These are phyloP conservation scores for Emiliania huxleyi DNA, from an alignment of 78 protist species.

Conservation along the genomic window DNA sequence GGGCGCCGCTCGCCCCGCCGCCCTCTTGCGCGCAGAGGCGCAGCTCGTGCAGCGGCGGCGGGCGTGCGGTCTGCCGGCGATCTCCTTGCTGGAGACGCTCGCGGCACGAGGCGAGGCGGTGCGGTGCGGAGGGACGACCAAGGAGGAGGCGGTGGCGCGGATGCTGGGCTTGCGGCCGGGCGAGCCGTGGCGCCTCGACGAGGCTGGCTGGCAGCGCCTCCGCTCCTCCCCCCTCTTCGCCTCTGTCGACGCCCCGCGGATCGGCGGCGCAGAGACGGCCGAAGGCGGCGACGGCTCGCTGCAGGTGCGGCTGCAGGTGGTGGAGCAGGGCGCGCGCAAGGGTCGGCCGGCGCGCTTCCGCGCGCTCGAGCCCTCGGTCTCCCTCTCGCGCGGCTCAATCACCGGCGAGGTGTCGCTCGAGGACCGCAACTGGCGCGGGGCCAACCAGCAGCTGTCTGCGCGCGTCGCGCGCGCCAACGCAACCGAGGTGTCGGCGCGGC, in stretches of 20 bases:
- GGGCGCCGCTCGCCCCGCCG: not conserved
- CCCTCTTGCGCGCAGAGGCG: not conserved
- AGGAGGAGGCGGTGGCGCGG: not conserved
- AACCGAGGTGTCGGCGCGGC: not conserved
- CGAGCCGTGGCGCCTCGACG: not conserved
- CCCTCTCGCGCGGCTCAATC: not conserved
- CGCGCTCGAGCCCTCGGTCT: not conserved
- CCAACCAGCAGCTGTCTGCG: not conserved
- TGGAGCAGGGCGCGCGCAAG: not conserved
- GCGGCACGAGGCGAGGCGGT: not conserved
- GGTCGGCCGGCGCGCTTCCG: not conserved
- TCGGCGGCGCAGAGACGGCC: not conserved
- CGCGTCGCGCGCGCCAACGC: not conserved
- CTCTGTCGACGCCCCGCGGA: not conserved
- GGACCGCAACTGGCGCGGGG: not conserved
- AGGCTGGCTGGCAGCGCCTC: not conserved
- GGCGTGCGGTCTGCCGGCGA: not conserved
- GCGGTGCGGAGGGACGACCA: not conserved
- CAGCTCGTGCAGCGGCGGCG: not conserved
- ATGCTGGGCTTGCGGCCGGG: not conserved
- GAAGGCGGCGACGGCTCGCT: not conserved
- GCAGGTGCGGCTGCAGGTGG: not conserved
- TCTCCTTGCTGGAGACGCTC: not conserved
- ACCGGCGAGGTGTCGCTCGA: not conserved
- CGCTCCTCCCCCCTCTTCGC: not conserved